Evolutionary conservation across 768 basidiomycete genomes (phyloP), one percentile per base, ranked within the genome.

Genomic region (Lentinula sp.): DNA sequence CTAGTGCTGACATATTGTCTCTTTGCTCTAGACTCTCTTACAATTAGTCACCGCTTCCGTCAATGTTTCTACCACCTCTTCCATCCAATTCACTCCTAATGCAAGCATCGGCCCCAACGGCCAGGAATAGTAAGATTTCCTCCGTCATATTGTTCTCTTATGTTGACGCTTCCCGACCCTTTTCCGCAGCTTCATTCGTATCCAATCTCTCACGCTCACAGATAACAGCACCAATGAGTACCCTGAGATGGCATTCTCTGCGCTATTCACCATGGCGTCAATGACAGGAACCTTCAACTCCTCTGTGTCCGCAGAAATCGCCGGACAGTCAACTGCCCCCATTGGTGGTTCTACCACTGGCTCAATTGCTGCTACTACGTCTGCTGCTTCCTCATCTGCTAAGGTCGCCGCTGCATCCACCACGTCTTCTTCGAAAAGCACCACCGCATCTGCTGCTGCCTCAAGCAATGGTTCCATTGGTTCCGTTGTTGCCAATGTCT

Each of bases 271-370:
- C 7, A 64, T 94, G 69, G 65, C 72, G n/a, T 74, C 78, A 60
- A 93, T 93, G 92, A 81, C 78, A 3, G 93, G 93, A 36, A 68
- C 68, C 0, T 95, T 93, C 78, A 86, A 78, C 69, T 65, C 78
- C 0, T 64, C 78, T 2, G 70, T 87, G 16, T 76, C 81, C 57
- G 72, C 79, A 5, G 78, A 89, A 68, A 87, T 93, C 66, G 74
- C 76, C 46, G 87, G 85, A 32, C 79, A 85, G 65, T 76, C 83
- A 1, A 81, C 82, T 3, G 84, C 86, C 1, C 81, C 85, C 45
- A 76, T 83, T 8, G 79, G 78, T n/a, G 76, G 72, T 1, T 68
- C 70, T 48, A 65, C 80, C 10, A 54, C 74, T 20, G 64, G 71
- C 6, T 46, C 72, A 16, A 15, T 74, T 0, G 39, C 71, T 2